phyloP scores from a whole-genome alignment of 2,329 filamentous ascomycete species.

The Hypoxylon sp. region DNA sequence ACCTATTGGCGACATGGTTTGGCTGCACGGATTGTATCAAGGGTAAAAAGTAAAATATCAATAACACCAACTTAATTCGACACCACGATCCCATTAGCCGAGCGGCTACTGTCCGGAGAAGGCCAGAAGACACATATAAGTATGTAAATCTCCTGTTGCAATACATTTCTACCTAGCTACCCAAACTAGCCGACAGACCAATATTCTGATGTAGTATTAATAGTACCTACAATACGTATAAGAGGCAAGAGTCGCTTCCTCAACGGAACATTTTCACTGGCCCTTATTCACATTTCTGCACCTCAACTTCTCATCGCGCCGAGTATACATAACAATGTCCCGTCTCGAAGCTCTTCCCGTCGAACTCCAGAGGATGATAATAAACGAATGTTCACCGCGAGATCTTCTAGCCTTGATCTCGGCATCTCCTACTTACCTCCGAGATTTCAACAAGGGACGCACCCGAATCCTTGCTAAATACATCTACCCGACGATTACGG shows the following conservation, averaged over 20 bases:
- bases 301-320: background rate
- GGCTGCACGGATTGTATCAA: background rate
- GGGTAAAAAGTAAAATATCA: background rate
- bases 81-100: background rate
- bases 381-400: background rate
- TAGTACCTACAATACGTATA: background rate
- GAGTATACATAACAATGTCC: background rate
- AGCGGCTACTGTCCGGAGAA: background rate
- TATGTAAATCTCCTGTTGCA: background rate
- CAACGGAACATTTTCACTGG: background rate
- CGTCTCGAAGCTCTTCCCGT: background rate
- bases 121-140: background rate
- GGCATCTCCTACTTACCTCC: background rate
- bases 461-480: background rate
- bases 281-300: background rate
- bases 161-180: background rate
- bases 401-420: background rate
- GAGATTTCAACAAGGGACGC: background rate
- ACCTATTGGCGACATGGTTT: background rate
- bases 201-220: background rate
- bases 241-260: background rate
- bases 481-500: background rate
- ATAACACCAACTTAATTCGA: background rate
- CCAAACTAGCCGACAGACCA: background rate
- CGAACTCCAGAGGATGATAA: background rate